Evolutionary conservation across 2,329 filamentous ascomycete genomes (phyloP).

Genomic region (Paracoccidioides brasiliensis): DNA sequence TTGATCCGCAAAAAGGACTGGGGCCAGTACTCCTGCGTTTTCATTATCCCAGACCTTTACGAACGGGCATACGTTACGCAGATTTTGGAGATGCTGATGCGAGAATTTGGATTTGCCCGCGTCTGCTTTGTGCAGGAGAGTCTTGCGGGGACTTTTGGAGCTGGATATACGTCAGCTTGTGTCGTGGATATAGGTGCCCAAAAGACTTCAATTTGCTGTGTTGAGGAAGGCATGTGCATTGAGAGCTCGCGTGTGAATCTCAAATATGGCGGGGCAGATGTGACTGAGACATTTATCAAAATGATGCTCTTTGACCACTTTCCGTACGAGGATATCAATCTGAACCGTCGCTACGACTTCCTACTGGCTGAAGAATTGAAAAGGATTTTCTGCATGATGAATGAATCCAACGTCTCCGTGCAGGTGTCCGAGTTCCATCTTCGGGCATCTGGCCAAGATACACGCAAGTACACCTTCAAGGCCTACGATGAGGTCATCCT

Average conservation of each 20-base stretch:
- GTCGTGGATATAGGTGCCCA: slow-evolving; percentile 94
- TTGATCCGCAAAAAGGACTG: slow-evolving; percentile 66
- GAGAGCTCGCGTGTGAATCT: slow-evolving; percentile 92
- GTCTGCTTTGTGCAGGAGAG: slow-evolving; percentile 95
- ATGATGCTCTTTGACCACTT: slow-evolving; percentile 98
- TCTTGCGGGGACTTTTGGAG: slow-evolving; percentile 85
- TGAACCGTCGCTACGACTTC: slow-evolving; percentile 81
- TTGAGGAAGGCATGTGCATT: slow-evolving; percentile 88
- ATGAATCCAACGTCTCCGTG: slow-evolving; percentile 77
- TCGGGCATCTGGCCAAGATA: slow-evolving; percentile 74
- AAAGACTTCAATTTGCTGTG: slow-evolving; percentile 93
- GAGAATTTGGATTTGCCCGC: slow-evolving; percentile 76
- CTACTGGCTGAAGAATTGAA: slow-evolving; percentile 91
- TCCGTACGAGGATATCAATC: slow-evolving; percentile 87
- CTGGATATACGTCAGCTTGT: slow-evolving; percentile 84
- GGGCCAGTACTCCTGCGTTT: slow-evolving; percentile 88
- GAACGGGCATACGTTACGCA: slow-evolving; percentile 85
- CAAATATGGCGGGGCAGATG: slow-evolving; percentile 84
- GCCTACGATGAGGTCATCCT: slow-evolving; percentile 92
- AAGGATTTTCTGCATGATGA: slow-evolving; percentile 82
- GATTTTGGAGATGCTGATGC: slow-evolving; percentile 71
- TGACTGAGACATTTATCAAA: slow-evolving; percentile 88
- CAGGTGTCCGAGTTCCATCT: slow-evolving; percentile 85
- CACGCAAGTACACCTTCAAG: slow-evolving; percentile 88
- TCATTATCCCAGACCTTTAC: slow-evolving; percentile 92